Base-by-base conservation (phyloP, 495 filamentous ascomycete genomes). In the Podospora tetraspora region DNA sequence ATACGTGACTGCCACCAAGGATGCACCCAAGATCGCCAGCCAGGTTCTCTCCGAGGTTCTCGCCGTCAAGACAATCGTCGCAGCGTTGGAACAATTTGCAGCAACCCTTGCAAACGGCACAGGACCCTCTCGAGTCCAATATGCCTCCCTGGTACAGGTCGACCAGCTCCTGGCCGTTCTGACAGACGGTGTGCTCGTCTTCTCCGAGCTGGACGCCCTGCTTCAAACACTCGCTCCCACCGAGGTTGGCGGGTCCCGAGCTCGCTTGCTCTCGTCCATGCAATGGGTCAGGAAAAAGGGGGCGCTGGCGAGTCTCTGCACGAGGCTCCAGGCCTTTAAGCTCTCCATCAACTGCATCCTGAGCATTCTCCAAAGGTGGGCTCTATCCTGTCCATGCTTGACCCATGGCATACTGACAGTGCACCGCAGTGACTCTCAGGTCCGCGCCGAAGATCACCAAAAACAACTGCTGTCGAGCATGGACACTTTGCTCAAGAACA, bases 131-230 rank as follows among this genome's bases (percentile, higher is more conserved):
- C 22, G 11, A 61, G 56, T 34, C 61, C 10, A 19, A 5, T 62
- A 62, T 34, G 61, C 61, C 23, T 66, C 66, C 43, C 67, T 71
- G 5, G 24, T 69, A 12, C 22, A 37, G 52, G 61, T 71, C 27
- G 67, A 69, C 13, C 69, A 71, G n/a, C 32, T 71, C 27, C 29
- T 69, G 12, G 66, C 56, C 11, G 67, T 71, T 37, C 56, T 71
- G 3, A 69, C 60, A 0, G 34, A 67, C 23, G 69, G 69, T 11
- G 66, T 71, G 16, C 22, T 71, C 21, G 21, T 69, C 13, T 71
- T 71, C 61, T 68, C 60, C 66, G 69, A 64, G 66, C 69, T 69
- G 1, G 69, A 69, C 3, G 30, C 30, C 0, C 27, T 62, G 24
- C 61, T 62, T 0, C 61, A 62, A 19, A 59, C 58, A 25, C 24